phyloP scores from a whole-genome alignment of 306 rosid species.

The Pterocarpus santalinus region DNA sequence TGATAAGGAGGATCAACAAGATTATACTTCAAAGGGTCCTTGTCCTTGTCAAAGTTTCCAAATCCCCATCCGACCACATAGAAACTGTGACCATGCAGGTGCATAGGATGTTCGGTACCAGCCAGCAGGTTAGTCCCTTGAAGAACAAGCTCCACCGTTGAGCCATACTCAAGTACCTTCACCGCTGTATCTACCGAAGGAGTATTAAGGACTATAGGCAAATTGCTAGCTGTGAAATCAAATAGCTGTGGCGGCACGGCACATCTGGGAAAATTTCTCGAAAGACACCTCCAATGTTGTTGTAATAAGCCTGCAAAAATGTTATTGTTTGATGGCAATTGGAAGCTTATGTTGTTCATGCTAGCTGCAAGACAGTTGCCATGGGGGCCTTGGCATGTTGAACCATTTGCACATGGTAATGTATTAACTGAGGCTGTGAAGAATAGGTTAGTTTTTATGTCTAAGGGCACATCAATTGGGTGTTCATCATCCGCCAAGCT shows the following conservation, averaged over 20 bases:
- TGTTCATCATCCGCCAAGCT: slow-evolving; percentile 54
- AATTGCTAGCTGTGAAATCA: slow-evolving; percentile 50
- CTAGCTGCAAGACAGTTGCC: slow-evolving; percentile 56
- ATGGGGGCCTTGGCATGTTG: slow-evolving; percentile 48
- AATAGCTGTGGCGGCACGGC: slow-evolving; percentile 54
- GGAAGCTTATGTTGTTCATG: slow-evolving; percentile 71
- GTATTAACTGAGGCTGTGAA: slow-evolving; percentile 56
- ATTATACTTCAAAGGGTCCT: slow-evolving; percentile 55
- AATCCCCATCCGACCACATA: slow-evolving; percentile 65
- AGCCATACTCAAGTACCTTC: slow-evolving; percentile 50
- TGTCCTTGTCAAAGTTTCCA: slow-evolving; percentile 64
- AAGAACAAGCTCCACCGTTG: slow-evolving; percentile 59
- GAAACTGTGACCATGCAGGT: slow-evolving; percentile 63
- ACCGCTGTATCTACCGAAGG: slow-evolving; percentile 57
- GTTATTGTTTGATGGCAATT: slow-evolving; percentile 14
- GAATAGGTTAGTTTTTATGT: slow-evolving; percentile 42
- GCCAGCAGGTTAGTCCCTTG: slow-evolving; percentile 50
- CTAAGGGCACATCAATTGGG: slow-evolving; percentile 51
- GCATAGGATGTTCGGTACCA: slow-evolving; percentile 47
- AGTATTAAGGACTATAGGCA: not conserved
- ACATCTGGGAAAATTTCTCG: slow-evolving; percentile 44
- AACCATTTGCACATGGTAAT: slow-evolving; percentile 48
- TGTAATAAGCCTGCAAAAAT: slow-evolving; percentile 60
- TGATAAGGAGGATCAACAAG: slow-evolving; percentile 65
- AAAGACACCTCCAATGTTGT: slow-evolving; percentile 52